Percentiles rank a stretch among this genome's conserved stretches.
Evolutionary conservation across 352 stramenopile genomes (phyloP).

Genomic region (Pythium biforme): DNA sequence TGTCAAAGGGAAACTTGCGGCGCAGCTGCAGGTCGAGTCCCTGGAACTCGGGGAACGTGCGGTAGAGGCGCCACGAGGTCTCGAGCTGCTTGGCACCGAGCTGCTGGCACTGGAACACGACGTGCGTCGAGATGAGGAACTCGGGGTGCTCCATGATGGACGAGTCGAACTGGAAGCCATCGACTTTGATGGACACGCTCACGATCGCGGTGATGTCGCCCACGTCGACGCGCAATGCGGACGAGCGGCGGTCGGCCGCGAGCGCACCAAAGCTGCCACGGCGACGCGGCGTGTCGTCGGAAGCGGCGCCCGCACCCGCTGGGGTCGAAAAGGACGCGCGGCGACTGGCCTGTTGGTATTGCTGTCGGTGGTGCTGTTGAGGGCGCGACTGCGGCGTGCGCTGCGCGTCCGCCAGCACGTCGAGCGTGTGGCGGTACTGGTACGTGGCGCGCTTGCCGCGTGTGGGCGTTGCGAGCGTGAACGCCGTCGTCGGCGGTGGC

Average conservation of each 20-base stretch:
- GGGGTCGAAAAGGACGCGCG: constrained; percentile 11
- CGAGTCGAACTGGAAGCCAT: constrained; percentile 68
- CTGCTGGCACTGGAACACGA: constrained; percentile 68
- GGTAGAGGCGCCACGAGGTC: constrained; percentile 60
- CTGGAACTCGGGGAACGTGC: constrained; percentile 76
- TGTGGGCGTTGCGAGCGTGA: constrained; percentile 21
- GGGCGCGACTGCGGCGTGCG: constrained; percentile 6
- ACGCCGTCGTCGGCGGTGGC: background rate
- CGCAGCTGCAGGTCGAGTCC: constrained; percentile 70
- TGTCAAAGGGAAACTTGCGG: constrained; percentile 55
- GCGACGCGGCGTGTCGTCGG: background rate
- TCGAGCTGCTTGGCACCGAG: constrained; percentile 50
- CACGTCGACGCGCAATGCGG: constrained; percentile 30
- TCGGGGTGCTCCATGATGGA: constrained; percentile 80
- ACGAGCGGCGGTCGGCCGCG: constrained; percentile 10
- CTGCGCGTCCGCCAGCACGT: constrained; percentile 19
- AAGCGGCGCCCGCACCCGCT: too few relatives aligned
- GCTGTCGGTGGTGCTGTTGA: background rate
- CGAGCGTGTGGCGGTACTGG: constrained; percentile 17
- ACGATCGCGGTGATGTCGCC: constrained; percentile 70
- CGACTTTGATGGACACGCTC: constrained; percentile 50
- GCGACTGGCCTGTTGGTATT: background rate
- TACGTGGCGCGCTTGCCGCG: constrained; percentile 8
- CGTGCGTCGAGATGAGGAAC: constrained; percentile 56
- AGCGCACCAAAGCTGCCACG: constrained; percentile 14